phyloP scores from a whole-genome alignment of 768 basidiomycete species.

The Trametes meyenii region DNA sequence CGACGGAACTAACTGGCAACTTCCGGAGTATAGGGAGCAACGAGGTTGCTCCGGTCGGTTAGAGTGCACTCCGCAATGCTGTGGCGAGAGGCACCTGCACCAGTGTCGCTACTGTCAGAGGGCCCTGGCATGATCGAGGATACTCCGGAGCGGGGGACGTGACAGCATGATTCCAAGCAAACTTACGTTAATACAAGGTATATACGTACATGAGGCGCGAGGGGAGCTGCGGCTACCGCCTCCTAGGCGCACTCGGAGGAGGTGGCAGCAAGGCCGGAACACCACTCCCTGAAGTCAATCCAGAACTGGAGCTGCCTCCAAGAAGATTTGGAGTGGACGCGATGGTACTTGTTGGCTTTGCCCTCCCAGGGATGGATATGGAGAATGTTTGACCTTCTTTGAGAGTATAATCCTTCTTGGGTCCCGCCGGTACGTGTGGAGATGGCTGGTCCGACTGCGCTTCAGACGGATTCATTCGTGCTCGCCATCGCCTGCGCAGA shows the following conservation, averaged over 20 bases:
- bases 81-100: background rate
- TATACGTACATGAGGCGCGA: background rate
- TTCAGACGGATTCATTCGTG: constrained; percentile 57
- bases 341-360: constrained; percentile 40
- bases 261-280: constrained; percentile 78
- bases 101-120: background rate
- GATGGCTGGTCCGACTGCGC: constrained; percentile 50
- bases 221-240: constrained; percentile 33
- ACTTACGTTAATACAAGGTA: constrained; percentile 2
- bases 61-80: background rate
- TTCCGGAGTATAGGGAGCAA: background rate
- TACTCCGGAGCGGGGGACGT: background rate
- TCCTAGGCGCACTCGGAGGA: constrained; percentile 70
- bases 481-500: constrained; percentile 58
- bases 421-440: constrained; percentile 73
- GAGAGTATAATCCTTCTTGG: constrained; percentile 91
- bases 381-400: constrained; percentile 96
- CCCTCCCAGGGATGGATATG: constrained; percentile 86
- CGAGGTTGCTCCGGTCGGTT: constrained; percentile 18
- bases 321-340: constrained; percentile 39
- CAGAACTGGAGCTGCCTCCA: constrained; percentile 25
- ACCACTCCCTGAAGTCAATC: constrained; percentile 30
- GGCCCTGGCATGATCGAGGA: background rate
- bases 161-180: background rate
- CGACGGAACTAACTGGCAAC: background rate